phyloP scores from a whole-genome alignment of 2,329 filamentous ascomycete species.

The Erysiphe neolycopersici region DNA sequence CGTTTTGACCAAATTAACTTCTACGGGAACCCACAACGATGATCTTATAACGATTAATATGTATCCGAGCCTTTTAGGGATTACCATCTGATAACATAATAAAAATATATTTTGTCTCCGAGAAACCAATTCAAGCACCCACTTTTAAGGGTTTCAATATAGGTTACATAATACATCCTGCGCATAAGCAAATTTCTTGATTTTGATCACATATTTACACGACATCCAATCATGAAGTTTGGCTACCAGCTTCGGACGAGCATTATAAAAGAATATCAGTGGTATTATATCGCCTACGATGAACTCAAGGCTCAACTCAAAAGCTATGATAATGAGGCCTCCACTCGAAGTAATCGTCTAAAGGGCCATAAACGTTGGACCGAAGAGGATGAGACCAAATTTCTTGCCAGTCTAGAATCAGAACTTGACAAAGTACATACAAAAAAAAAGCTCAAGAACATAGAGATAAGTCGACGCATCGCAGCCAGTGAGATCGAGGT shows the following conservation, averaged over 20 bases:
- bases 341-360: constrained; percentile 19
- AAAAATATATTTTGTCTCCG: no score
- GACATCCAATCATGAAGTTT: constrained; percentile 36
- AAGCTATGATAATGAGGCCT: constrained; percentile 31
- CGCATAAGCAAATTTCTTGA: no score
- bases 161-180: no score
- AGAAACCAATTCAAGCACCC: no score
- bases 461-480: constrained; percentile 83
- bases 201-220: no score
- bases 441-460: constrained; percentile 91
- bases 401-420: constrained; percentile 62
- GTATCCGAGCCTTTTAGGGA: no score
- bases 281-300: constrained; percentile 97
- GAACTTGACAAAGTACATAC: constrained; percentile 96
- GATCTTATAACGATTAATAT: no score
- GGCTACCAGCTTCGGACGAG: constrained; percentile 91
- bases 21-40: no score
- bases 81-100: no score
- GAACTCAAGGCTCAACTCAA: constrained; percentile 73
- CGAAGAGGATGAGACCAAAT: constrained; percentile 73
- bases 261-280: constrained; percentile 88
- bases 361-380: constrained; percentile 44
- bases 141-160: no score
- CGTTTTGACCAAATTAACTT: no score
- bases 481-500: constrained; percentile 74